Conservation (phyloP, 2,329 filamentous ascomycete species). For the Diaporthe ilicicola region DNA sequence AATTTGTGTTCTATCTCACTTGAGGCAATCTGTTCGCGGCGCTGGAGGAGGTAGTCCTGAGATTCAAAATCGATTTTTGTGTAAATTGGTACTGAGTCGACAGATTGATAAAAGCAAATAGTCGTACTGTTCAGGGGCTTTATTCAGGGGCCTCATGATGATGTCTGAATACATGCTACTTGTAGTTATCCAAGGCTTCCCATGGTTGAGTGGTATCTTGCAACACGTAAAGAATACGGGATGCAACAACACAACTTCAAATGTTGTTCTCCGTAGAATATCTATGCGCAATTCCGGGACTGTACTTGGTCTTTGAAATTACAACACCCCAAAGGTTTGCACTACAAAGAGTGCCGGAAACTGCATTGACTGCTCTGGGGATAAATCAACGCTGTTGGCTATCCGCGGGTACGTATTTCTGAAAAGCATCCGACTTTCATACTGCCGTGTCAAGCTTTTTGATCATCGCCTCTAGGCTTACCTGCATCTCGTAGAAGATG, state of each 20-base stretch:
- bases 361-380: neutral
- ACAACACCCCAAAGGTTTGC: neutral
- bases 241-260: no score
- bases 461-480: conserved; percentile 53
- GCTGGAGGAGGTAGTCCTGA: neutral
- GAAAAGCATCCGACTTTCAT: neutral
- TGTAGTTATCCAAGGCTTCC: no score
- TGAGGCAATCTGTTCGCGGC: neutral
- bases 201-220: no score
- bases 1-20: neutral
- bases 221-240: no score
- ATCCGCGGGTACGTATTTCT: neutral
- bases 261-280: no score
- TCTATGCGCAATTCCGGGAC: no score
- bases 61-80: no score
- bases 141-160: no score
- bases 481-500: conserved; percentile 65
- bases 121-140: no score
- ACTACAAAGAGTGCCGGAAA: neutral
- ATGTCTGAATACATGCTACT: no score
- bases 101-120: neutral
- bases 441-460: neutral
- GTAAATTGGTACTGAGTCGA: no score
- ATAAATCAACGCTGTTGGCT: no score
- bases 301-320: neutral